A percentile compares a stretch with the other conserved stretches of the same genome.
These are phyloP conservation scores for Diplotaxis tenuifolia DNA, from an alignment of 345 rosid species.

Conservation along the genomic window DNA sequence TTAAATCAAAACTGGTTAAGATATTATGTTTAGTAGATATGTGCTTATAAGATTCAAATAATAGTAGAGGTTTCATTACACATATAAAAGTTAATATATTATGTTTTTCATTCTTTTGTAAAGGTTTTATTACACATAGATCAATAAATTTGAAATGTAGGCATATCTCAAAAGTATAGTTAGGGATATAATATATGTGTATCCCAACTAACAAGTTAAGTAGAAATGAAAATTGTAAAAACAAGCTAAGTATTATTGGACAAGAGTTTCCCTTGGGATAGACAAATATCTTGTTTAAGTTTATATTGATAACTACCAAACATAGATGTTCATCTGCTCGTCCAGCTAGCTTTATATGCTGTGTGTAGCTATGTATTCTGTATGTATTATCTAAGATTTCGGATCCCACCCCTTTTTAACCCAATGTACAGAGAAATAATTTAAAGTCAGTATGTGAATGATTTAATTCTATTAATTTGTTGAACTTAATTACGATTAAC, in stretches of 20 bases:
- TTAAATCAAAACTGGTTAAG: no score
- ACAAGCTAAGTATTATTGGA: neutral
- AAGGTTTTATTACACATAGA: no score
- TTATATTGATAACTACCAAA: neutral
- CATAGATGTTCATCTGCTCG: conserved; percentile 4
- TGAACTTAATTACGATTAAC: neutral
- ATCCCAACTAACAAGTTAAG: conserved; percentile 38
- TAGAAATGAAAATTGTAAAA: conserved; percentile 4
- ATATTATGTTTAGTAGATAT: no score
- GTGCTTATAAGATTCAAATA: no score
- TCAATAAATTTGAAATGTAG: neutral
- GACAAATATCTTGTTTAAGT: neutral
- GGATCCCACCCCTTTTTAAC: conserved; percentile 1
- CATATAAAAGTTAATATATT: no score
- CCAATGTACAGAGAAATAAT: neutral
- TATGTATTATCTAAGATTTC: neutral
- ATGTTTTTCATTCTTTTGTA: no score
- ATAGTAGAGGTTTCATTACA: no score
- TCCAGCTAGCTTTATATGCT: conserved; percentile 11
- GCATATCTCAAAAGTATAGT: neutral
- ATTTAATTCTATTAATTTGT: neutral
- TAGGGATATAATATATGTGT: neutral
- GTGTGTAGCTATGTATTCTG: neutral
- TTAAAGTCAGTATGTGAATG: neutral
- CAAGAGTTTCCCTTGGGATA: neutral